Base-by-base conservation (phyloP, 768 basidiomycete species). In the Tulasnella sp. region DNA sequence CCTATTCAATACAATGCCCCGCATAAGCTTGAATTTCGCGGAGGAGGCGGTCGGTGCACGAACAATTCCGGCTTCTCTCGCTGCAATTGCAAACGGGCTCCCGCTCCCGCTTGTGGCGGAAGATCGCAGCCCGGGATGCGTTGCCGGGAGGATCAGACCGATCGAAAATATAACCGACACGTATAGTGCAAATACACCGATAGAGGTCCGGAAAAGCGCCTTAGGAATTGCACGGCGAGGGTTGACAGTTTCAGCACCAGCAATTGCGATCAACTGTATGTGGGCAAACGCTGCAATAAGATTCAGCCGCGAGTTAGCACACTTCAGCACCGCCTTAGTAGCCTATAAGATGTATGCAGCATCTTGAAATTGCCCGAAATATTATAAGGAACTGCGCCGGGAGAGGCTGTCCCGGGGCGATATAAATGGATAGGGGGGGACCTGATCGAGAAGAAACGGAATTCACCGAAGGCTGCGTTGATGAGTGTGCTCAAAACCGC, bases 21-120 rank as follows among this genome's bases (percentile, higher is more conserved):
- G 40, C 17, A 36, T 42, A 45, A 52, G 45, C 34, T 40, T 29
- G 49, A 29, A 36, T 36, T 25, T 72, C 2, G 49, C 40, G 25
- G 19, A 42, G 25, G 25, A 39, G 19, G 49, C 34, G 45, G 37
- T 39, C 1, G 49, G 42, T 8, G 37, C 6, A 76, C 75, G 69
- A 6, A 76, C 75, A 77, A 83, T 82, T 31, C 83, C 83, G 17
- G 81, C 81, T 25, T 77, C 58, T 22, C 80, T 77, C 77, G 82
- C 82, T 19, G 82, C 82, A 42, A 83, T 78, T 25, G 83, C 83
- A 74, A 83, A 84, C 5, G 83, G 83, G 22, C 82, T 82, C 2
- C 80, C 80, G 3, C 81, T 81, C 25, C 82, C 82, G 17, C 81
- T 83, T 37, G 80, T 80, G 17, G 80, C 79, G 17, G 75, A 76